phyloP scores from a whole-genome alignment of 2,329 filamentous ascomycete genomes.

The Xylaria sp. region DNA sequence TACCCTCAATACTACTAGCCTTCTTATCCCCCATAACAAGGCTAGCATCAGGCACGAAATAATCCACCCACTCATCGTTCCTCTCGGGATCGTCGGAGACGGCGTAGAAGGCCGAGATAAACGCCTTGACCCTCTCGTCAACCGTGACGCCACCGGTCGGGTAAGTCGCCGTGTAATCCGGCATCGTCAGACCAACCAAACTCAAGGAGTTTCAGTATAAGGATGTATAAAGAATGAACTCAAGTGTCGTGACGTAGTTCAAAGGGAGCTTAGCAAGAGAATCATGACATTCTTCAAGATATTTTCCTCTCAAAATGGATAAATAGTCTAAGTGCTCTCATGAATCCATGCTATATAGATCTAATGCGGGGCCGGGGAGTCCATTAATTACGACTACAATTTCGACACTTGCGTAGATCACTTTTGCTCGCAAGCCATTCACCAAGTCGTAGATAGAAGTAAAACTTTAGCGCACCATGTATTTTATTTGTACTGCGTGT shows the following conservation, averaged over 20 bases:
- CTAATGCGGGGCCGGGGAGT: neutral
- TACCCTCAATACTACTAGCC: conserved; percentile 53
- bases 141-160: conserved; percentile 41
- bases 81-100: conserved; percentile 56
- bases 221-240: neutral
- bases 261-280: no score
- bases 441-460: neutral
- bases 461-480: neutral
- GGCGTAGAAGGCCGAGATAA: conserved; percentile 58
- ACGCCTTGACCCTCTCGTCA: conserved; percentile 46
- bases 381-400: neutral
- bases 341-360: neutral
- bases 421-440: neutral
- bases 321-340: neutral
- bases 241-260: no score
- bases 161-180: conserved; percentile 45
- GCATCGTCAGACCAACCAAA: neutral
- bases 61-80: conserved; percentile 58
- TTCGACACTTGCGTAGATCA: neutral
- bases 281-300: no score
- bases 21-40: conserved; percentile 56
- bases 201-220: neutral
- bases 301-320: neutral
- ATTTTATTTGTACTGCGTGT: conserved; percentile 1
- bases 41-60: conserved; percentile 56